phyloP scores from a whole-genome alignment of 2,329 filamentous ascomycete species.

The Cordyceps cicadae region DNA sequence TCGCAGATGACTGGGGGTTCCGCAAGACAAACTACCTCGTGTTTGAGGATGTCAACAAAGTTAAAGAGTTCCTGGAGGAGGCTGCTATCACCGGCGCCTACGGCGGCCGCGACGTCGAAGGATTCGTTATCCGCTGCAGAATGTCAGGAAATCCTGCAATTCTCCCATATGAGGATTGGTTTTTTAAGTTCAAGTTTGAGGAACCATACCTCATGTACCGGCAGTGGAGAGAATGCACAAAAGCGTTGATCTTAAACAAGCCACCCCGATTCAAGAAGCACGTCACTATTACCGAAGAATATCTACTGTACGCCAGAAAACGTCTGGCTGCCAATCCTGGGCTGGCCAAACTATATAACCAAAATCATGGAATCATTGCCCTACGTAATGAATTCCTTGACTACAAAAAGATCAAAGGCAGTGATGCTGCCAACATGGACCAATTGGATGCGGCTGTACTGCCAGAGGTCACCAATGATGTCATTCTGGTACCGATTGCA shows the following conservation, averaged over 20 bases:
- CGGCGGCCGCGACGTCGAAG: slow-evolving; percentile 86
- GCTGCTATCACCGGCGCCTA: slow-evolving; percentile 85
- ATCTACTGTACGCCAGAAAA: slow-evolving; percentile 70
- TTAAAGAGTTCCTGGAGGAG: slow-evolving; percentile 73
- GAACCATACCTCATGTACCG: slow-evolving; percentile 98
- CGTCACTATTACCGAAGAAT: slow-evolving; percentile 80
- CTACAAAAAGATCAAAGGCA: slow-evolving; percentile 75
- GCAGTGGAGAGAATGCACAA: slow-evolving; percentile 97
- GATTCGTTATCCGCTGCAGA: slow-evolving; percentile 91
- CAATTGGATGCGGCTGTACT: slow-evolving; percentile 38
- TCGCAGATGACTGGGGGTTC: slow-evolving; percentile 91
- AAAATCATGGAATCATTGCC: slow-evolving; percentile 91
- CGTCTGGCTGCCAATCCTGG: slow-evolving; percentile 61
- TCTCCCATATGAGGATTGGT: slow-evolving; percentile 76
- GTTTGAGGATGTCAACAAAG: slow-evolving; percentile 64
- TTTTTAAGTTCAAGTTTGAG: slow-evolving; percentile 99
- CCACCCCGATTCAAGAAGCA: slow-evolving; percentile 79
- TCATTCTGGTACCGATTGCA: slow-evolving; percentile 83
- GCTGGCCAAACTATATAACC: slow-evolving; percentile 63
- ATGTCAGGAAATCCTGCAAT: slow-evolving; percentile 43
- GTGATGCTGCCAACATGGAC: slow-evolving; percentile 77
- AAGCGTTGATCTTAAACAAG: slow-evolving; percentile 70
- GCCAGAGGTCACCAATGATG: slow-evolving; percentile 52
- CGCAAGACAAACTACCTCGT: slow-evolving; percentile 75
- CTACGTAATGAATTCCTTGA: slow-evolving; percentile 81